phyloP scores from a whole-genome alignment of 106 monocot genomes.

The Iris macrosiphon region DNA sequence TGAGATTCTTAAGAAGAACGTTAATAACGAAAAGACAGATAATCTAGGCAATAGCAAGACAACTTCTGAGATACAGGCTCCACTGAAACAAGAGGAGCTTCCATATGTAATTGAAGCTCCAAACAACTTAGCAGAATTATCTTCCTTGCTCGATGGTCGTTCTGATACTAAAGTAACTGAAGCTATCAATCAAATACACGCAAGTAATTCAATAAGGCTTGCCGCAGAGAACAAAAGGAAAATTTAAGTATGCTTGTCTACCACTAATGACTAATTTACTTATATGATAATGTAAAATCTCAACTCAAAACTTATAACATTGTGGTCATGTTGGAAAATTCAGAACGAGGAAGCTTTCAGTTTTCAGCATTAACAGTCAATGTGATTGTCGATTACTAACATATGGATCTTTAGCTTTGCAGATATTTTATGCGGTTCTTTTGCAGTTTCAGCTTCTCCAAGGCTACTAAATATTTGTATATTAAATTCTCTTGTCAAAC shows the following conservation, averaged over 20 bases:
- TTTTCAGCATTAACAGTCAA: not conserved
- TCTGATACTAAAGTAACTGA: slow-evolving; percentile 64
- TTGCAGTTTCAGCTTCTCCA: slow-evolving; percentile 63
- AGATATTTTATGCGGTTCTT: slow-evolving; percentile 93
- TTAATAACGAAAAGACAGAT: slow-evolving; percentile 4
- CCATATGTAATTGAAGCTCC: slow-evolving; percentile 95
- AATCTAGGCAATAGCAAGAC: slow-evolving; percentile 5
- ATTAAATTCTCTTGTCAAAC: slow-evolving; percentile 71
- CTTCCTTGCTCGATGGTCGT: slow-evolving; percentile 59
- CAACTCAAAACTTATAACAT: too few species aligned
- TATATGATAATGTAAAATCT: too few species aligned
- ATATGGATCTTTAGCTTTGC: slow-evolving; percentile 16
- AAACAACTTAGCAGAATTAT: slow-evolving; percentile 47
- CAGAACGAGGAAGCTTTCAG: too few species aligned
- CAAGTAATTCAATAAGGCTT: slow-evolving; percentile 78
- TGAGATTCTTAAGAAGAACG: slow-evolving; percentile 12
- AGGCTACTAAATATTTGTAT: slow-evolving; percentile 47
- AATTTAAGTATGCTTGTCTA: slow-evolving; percentile 65
- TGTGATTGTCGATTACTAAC: not conserved
- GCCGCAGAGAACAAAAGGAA: slow-evolving; percentile 66
- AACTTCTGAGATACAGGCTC: slow-evolving; percentile 12
- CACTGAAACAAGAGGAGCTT: slow-evolving; percentile 30
- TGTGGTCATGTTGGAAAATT: too few species aligned
- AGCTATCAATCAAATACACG: slow-evolving; percentile 76
- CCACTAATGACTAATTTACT: not conserved